phyloP scores from a whole-genome alignment of 164 flowering plant genomes.

The Chloranthus sessilifolius region DNA sequence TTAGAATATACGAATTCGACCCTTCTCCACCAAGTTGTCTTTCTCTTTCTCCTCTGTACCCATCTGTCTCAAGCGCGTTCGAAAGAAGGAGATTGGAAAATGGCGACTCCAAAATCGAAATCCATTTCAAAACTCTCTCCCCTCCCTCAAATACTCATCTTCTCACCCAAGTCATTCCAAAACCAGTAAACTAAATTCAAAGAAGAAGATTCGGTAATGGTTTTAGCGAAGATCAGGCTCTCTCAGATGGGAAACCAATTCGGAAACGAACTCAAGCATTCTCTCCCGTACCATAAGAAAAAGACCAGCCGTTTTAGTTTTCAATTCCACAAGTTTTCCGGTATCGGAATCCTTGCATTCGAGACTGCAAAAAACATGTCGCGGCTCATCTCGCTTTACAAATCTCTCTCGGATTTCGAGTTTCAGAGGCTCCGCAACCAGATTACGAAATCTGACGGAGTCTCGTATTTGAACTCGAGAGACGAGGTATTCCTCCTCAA shows the following conservation, averaged over 20 bases:
- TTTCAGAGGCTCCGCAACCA: slow-evolving; percentile 30
- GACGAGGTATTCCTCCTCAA: slow-evolving; percentile 48
- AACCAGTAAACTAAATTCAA: too few relatives aligned
- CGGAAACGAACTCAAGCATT: slow-evolving; percentile 12
- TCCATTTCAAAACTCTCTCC: too few relatives aligned
- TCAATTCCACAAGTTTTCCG: slow-evolving; percentile 1
- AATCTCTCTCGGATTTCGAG: slow-evolving; percentile 52
- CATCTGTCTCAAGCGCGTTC: slow-evolving; percentile 9
- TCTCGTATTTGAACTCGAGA: slow-evolving; percentile 42
- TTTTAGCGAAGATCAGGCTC: slow-evolving; percentile 21
- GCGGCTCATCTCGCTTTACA: slow-evolving; percentile 49
- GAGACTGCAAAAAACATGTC: slow-evolving; percentile 78
- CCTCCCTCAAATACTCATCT: neutral
- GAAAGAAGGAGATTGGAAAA: slow-evolving; percentile 3
- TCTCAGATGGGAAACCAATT: slow-evolving; percentile 14
- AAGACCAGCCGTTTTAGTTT: too few relatives aligned
- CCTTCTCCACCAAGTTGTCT: too few relatives aligned
- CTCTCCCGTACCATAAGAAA: slow-evolving; percentile 6
- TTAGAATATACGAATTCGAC: too few relatives aligned
- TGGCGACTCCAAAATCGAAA: neutral
- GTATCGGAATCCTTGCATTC: slow-evolving; percentile 62
- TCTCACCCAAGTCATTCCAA: too few relatives aligned
- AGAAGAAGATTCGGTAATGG: too few relatives aligned
- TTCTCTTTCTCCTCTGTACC: slow-evolving; percentile 7
- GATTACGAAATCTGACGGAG: slow-evolving; percentile 39